Percentiles rank a stretch among this genome's conserved stretches.
phyloP scores from a whole-genome alignment of 148 eudicot genomes.

The Gaultheria prostrata region DNA sequence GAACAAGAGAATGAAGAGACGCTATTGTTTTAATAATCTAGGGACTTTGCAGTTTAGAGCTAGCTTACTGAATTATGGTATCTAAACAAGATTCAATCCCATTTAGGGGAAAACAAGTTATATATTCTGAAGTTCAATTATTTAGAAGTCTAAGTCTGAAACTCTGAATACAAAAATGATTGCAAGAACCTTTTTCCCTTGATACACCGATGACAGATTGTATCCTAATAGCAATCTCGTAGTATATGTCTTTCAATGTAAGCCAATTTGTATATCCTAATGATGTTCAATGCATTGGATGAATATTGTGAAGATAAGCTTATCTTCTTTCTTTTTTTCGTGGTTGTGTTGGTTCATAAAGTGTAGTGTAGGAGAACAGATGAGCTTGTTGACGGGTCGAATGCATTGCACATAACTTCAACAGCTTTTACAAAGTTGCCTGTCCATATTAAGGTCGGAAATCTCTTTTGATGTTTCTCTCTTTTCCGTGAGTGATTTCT shows the following conservation, averaged over 20 bases:
- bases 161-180: too few species aligned
- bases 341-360: conserved; percentile 28
- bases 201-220: too few species aligned
- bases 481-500: background rate
- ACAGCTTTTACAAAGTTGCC: conserved; percentile 77
- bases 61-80: background rate
- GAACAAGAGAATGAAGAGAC: background rate
- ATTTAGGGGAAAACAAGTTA: background rate
- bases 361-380: conserved; percentile 99
- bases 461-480: background rate
- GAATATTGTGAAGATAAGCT: background rate
- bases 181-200: too few species aligned
- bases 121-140: too few species aligned
- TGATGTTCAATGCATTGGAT: background rate
- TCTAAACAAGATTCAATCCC: background rate
- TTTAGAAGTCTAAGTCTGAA: too few species aligned
- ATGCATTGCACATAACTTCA: conserved; percentile 95
- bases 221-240: too few species aligned
- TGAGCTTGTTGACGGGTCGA: conserved; percentile 97
- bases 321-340: conserved; percentile 1
- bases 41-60: background rate
- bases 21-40: background rate
- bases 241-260: background rate
- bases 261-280: background rate
- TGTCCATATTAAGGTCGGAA: conserved; percentile 84